Evolutionary conservation across 2,329 filamentous ascomycete genomes (phyloP), one percentile per base, ranked within the genome.

Genomic region (Penicillium sp.): DNA sequence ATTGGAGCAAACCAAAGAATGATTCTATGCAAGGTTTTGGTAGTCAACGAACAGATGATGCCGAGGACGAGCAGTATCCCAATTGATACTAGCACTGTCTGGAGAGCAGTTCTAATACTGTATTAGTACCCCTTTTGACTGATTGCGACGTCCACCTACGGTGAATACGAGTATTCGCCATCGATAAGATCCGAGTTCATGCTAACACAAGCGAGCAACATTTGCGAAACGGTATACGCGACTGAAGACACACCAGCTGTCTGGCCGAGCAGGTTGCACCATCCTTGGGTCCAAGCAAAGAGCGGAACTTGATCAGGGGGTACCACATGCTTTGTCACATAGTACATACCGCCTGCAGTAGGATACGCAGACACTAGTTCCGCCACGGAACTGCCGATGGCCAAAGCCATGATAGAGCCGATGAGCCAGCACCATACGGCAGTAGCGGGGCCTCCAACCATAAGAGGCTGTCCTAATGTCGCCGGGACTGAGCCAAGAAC

Each of bases 331-430:
- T 88, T 88, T 10, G 85, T 87, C 37, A 88, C 85, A 71, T 88
- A 89, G 73, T 89, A 89, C 85, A 89, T 88, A 2, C 87, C 87
- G 22, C 86, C 86, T 2, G 86, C 86, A 1, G 87, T 89, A 37
- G 87, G 87, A 74, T 89, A 89, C 35, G 86, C 86, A 7, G 86
- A 88, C 30, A 88, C 85, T 55, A 89, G 74, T 73, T 89, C 86
- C 46, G 86, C 83, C n/a, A 89, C 86, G 59, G 85, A 88, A 65
- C 83, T 85, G 14, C 85, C 85, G 67, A 88, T 88, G 64, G 84
- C 85, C 71, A 86, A 84, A 37, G 86, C 85, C 85, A 88, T 88
- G 63, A 84, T 76, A 13, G 85, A 87, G 33, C 86, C 86, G 60
- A 87, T 80, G 64, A 87, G 80, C 86, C 87, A 89, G 57, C 85